Evolutionary conservation across 2,329 filamentous ascomycete species (phyloP).

Genomic region (Ceratocystis lukuohia): DNA sequence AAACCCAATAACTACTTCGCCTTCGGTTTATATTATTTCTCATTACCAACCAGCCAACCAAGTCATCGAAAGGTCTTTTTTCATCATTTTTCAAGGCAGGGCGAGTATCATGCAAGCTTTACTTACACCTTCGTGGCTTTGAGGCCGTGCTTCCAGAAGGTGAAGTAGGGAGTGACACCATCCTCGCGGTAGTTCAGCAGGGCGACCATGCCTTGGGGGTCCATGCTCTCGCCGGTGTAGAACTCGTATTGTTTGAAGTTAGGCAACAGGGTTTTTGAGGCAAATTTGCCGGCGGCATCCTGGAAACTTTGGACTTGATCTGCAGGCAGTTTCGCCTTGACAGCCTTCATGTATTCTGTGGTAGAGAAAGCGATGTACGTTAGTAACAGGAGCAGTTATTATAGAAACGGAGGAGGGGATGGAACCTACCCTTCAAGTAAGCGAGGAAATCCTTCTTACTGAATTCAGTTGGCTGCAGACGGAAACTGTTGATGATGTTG

Average conservation of each 20-base stretch:
- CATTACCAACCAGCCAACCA: neutral
- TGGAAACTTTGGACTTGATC: constrained; percentile 44
- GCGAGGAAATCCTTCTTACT: constrained; percentile 77
- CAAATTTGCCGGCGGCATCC: constrained; percentile 55
- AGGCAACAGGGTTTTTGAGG: constrained; percentile 66
- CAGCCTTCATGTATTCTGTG: constrained; percentile 77
- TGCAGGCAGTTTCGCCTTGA: constrained; percentile 39
- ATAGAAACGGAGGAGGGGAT: neutral
- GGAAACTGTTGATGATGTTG: constrained; percentile 89
- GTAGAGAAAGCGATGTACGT: neutral
- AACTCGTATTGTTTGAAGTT: constrained; percentile 98
- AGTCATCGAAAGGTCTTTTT: neutral
- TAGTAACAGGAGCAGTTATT: neutral
- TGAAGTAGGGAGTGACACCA: constrained; percentile 77
- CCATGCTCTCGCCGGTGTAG: constrained; percentile 82
- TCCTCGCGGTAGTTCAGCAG: constrained; percentile 98
- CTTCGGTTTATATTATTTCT: neutral
- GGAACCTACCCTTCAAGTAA: constrained; percentile 67
- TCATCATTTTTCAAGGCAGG: neutral
- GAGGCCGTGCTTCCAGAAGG: constrained; percentile 91
- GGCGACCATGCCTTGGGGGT: constrained; percentile 84
- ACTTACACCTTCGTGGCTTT: constrained; percentile 79
- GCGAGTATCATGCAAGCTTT: neutral
- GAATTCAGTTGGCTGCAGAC: constrained; percentile 61
- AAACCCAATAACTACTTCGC: neutral